These are phyloP conservation scores for Tagetes patula DNA, from an alignment of 129 eudicot genomes.

Conservation along the genomic window DNA sequence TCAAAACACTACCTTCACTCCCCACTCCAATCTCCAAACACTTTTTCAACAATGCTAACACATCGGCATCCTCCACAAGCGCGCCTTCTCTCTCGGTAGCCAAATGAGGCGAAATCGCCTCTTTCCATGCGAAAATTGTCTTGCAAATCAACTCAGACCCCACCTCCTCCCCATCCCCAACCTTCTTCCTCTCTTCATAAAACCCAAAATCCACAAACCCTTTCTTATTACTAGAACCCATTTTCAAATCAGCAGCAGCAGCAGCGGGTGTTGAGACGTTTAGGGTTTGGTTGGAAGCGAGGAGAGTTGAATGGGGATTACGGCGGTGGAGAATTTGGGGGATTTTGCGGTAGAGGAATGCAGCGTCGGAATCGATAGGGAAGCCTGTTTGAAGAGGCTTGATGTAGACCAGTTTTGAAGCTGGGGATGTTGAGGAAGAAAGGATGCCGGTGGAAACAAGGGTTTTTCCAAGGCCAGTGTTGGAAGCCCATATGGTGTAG, in stretches of 20 bases:
- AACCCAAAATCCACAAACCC: constrained; percentile 42
- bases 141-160: constrained; percentile 61
- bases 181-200: constrained; percentile 50
- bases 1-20: constrained; percentile 36
- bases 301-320: constrained; percentile 16
- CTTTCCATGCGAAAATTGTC: constrained; percentile 95
- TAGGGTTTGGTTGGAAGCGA: constrained; percentile 58
- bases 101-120: constrained; percentile 88
- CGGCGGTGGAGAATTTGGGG: constrained; percentile 44
- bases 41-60: constrained; percentile 57
- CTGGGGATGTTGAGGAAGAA: constrained; percentile 47
- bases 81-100: constrained; percentile 76
- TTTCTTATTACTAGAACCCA: not conserved
- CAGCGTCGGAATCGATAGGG: constrained; percentile 82
- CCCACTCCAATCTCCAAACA: constrained; percentile 51
- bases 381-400: constrained; percentile 94
- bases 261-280: constrained; percentile 52
- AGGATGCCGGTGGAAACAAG: constrained; percentile 87
- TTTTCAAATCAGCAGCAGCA: not conserved
- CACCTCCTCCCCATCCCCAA: constrained; percentile 28
- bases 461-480: constrained; percentile 97
- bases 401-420: constrained; percentile 55
- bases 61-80: constrained; percentile 49
- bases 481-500: constrained; percentile 89
- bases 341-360: constrained; percentile 56